Base-by-base conservation (phyloP, 1,139 yeast species). In the Pneumocystis sp. region DNA sequence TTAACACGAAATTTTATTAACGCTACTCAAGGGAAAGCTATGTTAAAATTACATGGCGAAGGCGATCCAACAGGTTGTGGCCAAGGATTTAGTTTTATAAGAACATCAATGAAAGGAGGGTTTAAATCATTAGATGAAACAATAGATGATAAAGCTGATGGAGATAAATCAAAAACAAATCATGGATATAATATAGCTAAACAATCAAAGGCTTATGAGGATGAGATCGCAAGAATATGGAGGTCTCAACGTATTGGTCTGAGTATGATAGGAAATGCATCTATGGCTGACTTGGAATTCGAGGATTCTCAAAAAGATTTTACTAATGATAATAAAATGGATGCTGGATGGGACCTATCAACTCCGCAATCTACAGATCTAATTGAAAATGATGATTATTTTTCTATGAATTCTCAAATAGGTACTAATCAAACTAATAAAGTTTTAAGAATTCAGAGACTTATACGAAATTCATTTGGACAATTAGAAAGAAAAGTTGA, bases 1-100 rank as follows among this genome's bases (percentile, higher is more conserved):
- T 81, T 87, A 25, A 85, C 97, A 0, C 81, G 91, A 68, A 95
- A 93, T 74, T 95, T 95, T 72, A 84, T 91, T 67, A 87, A 85
- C 73, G 95, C 98, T 6, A 91, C 96, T 44, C 97, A 91, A 73
- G 95, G 97, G 66, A 91, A 95, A 72, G 95, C 97, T 0, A 93
- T 93, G 97, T 80, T 95, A 62, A 97, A 91, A 73, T 82, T 95
- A 59, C 90, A 89, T 73, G 97, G 97, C n/a, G 95, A 87, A 68
- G 98, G 97, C 64, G 98, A 93, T 74, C 96, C 96, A 1, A 85
- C 96, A 0, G 96, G 96, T 44, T 84, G 88, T 68, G 95, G 96
- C 0, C 87, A 89, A 69, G 96, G 95, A 0, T 87, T 87, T 70
- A 89, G 96, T n/a, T 87, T 91, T 71, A 79, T 91, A 70, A 82